Conservation (phyloP, 1,284 basidiomycete genomes). For the Melampsora larici-populina region DNA sequence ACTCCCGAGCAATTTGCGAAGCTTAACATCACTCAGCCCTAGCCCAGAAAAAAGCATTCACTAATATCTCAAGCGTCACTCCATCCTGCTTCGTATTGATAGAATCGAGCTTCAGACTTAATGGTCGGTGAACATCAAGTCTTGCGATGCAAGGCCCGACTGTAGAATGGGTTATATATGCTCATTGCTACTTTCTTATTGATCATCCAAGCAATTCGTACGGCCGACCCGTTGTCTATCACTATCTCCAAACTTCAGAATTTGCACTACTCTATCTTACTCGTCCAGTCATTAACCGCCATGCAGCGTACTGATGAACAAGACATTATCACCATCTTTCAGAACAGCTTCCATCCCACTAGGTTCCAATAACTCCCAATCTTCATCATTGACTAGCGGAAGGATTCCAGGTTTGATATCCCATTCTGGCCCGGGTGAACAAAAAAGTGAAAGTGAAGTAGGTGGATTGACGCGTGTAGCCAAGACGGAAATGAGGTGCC, state of each 20-base stretch:
- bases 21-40: not conserved
- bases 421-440: slow-evolving; percentile 29
- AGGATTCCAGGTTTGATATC: slow-evolving; percentile 39
- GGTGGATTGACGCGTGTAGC: slow-evolving; percentile 22
- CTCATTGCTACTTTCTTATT: too few relatives aligned
- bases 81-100: too few relatives aligned
- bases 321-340: slow-evolving; percentile 28
- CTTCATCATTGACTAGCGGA: slow-evolving; percentile 39
- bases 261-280: not conserved
- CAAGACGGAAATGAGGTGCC: slow-evolving; percentile 27
- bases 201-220: too few relatives aligned
- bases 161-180: too few relatives aligned
- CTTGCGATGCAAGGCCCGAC: too few relatives aligned
- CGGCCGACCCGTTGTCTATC: too few relatives aligned
- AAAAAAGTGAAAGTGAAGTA: slow-evolving; percentile 33
- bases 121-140: too few relatives aligned
- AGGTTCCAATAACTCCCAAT: slow-evolving; percentile 41
- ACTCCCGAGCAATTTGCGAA: slow-evolving; percentile 31
- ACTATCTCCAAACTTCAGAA: too few relatives aligned
- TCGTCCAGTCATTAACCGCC: slow-evolving; percentile 16
- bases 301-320: slow-evolving; percentile 43
- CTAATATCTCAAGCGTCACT: too few relatives aligned
- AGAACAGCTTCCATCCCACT: slow-evolving; percentile 36
- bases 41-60: too few relatives aligned
- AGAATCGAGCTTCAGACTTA: too few relatives aligned